Evolutionary conservation across 805 yeast species (phyloP), one percentile per base, ranked within the genome.

Genomic region (Saturnispora sekii): DNA sequence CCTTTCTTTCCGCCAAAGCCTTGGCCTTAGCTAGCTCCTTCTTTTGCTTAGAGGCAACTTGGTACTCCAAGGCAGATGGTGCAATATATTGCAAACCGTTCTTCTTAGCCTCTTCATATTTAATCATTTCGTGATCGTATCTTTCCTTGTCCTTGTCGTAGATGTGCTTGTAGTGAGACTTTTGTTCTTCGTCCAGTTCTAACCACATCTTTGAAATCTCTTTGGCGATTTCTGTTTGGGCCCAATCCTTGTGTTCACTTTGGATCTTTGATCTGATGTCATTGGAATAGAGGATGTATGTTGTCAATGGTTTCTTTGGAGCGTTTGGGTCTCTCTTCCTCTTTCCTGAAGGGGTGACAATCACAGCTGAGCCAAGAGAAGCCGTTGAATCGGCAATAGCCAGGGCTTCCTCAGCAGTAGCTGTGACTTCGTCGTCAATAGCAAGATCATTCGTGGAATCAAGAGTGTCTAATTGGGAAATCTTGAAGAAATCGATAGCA

Each of bases 281-380:
- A 52, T 83, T 80, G 43, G 86, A 79, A 64, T 79, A 90, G 35
- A 79, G 74, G 63, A 90, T 84, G 68, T 79, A 89, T 38, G 85
- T 83, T 17, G 96, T 88, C 58, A 86, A 70, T 12, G 98, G 97
- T 58, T 88, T 88, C 72, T 85, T 87, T 48, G 98, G 98, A 38
- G 96, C 96, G 57, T 84, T 81, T 43, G 97, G 97, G 64, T 90
- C 97, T 54, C 65, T 70, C 47, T 53, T 59, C 51, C 65, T 67
- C 69, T 50, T 62, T 53, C 34, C 34, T 3, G 26, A 21, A 6
- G 26, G 26, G 7, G 26, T 21, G 7, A 21, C 26, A 6, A 21
- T 21, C 26, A 21, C 26, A 5, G 26, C 26, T 21, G 26, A 21
- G 7, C 26, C 41, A 34, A 15, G 32, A 12, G 32, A 37, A 31